Conservation (phyloP, 768 basidiomycete genomes). For the Sistotremastrum niveocremeum region DNA sequence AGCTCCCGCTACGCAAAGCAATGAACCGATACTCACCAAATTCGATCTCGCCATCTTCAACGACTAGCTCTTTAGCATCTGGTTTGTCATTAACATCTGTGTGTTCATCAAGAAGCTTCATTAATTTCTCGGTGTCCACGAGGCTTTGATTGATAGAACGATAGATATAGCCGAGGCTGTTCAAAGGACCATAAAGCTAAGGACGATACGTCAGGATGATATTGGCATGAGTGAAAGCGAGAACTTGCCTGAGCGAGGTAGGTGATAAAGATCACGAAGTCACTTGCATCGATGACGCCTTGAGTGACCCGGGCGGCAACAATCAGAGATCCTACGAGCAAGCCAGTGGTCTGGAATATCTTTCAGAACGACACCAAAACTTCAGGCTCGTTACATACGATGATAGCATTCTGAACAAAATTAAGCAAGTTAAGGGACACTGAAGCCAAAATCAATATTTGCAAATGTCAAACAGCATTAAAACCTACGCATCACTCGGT, state of each 20-base stretch:
- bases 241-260: slow-evolving; percentile 62
- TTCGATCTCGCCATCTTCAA: slow-evolving; percentile 68
- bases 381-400: slow-evolving; percentile 28
- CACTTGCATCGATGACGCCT: slow-evolving; percentile 35
- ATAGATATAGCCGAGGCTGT: slow-evolving; percentile 68
- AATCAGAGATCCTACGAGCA: slow-evolving; percentile 71
- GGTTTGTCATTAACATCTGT: slow-evolving; percentile 76
- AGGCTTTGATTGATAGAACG: slow-evolving; percentile 62
- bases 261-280: slow-evolving; percentile 71
- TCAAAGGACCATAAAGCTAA: slow-evolving; percentile 61
- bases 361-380: not conserved
- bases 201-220: slow-evolving; percentile 5
- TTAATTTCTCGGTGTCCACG: slow-evolving; percentile 73
- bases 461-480: not conserved
- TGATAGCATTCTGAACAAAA: slow-evolving; percentile 70
- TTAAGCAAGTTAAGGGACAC: slow-evolving; percentile 65
- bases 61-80: slow-evolving; percentile 56
- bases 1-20: not conserved
- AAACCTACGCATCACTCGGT: slow-evolving; percentile 54
- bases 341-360: slow-evolving; percentile 45
- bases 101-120: slow-evolving; percentile 69
- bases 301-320: slow-evolving; percentile 57
- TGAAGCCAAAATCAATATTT: slow-evolving; percentile 13
- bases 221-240: not conserved
- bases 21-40: slow-evolving; percentile 43